Conservation (phyloP, 2,329 filamentous ascomycete species). For the Falciphora oryzae region DNA sequence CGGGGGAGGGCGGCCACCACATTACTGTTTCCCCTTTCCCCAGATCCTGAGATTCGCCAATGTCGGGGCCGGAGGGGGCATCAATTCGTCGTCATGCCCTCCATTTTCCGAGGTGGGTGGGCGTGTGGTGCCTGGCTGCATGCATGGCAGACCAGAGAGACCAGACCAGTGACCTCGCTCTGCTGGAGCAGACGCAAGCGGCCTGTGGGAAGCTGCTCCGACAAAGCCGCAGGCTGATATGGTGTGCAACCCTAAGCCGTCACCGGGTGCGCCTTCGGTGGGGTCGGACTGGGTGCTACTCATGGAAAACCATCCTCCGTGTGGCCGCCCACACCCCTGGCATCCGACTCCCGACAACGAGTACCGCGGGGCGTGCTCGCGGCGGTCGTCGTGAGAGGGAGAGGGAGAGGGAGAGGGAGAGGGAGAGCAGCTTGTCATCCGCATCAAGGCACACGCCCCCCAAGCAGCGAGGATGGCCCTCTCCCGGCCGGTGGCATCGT, state of each 20-base stretch:
- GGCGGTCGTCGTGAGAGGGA: too few relatives aligned
- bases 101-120: background rate
- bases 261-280: background rate
- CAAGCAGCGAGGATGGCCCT: too few relatives aligned
- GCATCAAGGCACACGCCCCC: too few relatives aligned
- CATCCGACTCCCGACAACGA: background rate
- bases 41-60: background rate
- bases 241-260: conserved; percentile 23
- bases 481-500: too few relatives aligned
- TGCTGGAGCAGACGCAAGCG: conserved; percentile 15
- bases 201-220: conserved; percentile 36
- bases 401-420: background rate
- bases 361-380: background rate
- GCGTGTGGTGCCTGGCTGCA: background rate
- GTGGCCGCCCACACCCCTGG: background rate
- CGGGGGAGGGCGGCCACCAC: background rate
- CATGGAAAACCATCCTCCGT: conserved; percentile 1
- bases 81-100: background rate
- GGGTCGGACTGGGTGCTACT: background rate
- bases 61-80: background rate
- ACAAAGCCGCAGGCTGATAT: conserved; percentile 43
- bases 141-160: background rate
- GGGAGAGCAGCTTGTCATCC: background rate
- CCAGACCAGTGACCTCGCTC: conserved; percentile 12
- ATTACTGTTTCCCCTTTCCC: background rate